Evolutionary conservation across 2,329 filamentous ascomycete genomes (phyloP).

Genomic region (Colletotrichum tropicale): DNA sequence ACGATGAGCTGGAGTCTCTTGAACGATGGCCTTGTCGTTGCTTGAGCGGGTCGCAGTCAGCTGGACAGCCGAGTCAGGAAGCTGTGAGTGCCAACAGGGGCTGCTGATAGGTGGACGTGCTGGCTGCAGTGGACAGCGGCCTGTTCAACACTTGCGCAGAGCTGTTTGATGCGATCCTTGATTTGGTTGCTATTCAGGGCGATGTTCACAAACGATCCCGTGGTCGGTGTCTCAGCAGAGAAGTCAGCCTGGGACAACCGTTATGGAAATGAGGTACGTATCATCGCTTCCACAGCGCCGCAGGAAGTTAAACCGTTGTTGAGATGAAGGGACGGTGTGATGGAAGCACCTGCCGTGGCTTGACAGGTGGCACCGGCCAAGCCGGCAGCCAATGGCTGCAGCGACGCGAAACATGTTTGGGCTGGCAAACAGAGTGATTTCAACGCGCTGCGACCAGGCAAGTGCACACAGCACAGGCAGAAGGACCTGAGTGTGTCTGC

Average conservation of each 20-base stretch:
- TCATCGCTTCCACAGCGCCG: not conserved
- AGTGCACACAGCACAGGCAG: not conserved
- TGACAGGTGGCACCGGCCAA: not conserved
- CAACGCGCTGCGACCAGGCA: not conserved
- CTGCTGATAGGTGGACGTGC: not conserved
- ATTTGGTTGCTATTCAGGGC: not conserved
- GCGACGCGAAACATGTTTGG: constrained; percentile 9
- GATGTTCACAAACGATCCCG: not conserved
- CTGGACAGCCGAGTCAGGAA: constrained; percentile 17
- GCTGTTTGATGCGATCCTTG: not conserved
- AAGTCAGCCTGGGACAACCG: not conserved
- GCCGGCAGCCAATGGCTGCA: not conserved
- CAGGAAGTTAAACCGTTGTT: not conserved
- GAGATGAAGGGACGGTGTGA: not conserved
- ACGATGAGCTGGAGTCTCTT: not conserved
- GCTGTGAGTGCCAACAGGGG: not conserved
- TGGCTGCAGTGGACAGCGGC: not conserved
- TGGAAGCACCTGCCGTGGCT: not conserved
- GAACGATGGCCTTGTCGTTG: not conserved
- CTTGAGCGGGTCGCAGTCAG: constrained; percentile 7
- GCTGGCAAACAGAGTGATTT: not conserved
- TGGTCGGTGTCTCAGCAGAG: constrained; percentile 4
- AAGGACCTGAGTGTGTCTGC: not conserved
- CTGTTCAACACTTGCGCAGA: not conserved
- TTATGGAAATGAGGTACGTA: not conserved